Evolutionary conservation across 306 rosid species (phyloP).

Genomic region (Quillaja saponaria): DNA sequence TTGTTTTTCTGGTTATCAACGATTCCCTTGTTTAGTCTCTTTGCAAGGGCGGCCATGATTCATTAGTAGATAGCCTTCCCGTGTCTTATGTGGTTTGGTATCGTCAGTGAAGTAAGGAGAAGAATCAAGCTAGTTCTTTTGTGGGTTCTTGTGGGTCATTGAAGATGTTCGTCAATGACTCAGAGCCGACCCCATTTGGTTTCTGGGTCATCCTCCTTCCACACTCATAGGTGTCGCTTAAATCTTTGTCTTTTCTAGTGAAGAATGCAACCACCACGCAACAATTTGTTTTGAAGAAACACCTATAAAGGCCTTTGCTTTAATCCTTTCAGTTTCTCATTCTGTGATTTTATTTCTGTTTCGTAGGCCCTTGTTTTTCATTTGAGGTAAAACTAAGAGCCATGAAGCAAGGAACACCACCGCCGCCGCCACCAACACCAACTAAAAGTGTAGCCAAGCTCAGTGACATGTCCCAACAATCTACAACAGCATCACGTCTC

Average conservation of each 20-base stretch:
- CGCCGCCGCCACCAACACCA: constrained; percentile 27
- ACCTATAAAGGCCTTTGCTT: constrained; percentile 14
- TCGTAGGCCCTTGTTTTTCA: constrained; percentile 30
- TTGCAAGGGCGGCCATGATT: constrained; percentile 13
- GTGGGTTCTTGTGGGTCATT: constrained; percentile 22
- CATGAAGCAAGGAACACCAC: constrained; percentile 47
- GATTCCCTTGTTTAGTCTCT: too few relatives aligned
- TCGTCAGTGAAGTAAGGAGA: not conserved
- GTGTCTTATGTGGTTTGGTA: constrained; percentile 14
- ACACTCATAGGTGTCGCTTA: constrained; percentile 30
- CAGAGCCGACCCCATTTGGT: constrained; percentile 24
- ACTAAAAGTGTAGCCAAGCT: constrained; percentile 30
- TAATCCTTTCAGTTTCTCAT: constrained; percentile 4
- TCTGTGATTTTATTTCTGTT: constrained; percentile 6
- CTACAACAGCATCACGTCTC: constrained; percentile 42
- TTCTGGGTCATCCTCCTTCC: constrained; percentile 9
- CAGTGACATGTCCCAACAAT: constrained; percentile 37
- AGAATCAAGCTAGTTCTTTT: constrained; percentile 1
- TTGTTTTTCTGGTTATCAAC: not conserved
- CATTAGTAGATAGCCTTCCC: constrained; percentile 6
- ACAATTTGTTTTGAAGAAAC: constrained; percentile 9
- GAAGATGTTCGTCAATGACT: constrained; percentile 30
- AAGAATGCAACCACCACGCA: not conserved
- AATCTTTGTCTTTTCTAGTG: constrained; percentile 32
- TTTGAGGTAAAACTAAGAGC: constrained; percentile 14